A percentile compares a stretch with the other conserved stretches of the same genome.
Conservation (phyloP, 805 yeast genomes). For the Suhomyces sp. region DNA sequence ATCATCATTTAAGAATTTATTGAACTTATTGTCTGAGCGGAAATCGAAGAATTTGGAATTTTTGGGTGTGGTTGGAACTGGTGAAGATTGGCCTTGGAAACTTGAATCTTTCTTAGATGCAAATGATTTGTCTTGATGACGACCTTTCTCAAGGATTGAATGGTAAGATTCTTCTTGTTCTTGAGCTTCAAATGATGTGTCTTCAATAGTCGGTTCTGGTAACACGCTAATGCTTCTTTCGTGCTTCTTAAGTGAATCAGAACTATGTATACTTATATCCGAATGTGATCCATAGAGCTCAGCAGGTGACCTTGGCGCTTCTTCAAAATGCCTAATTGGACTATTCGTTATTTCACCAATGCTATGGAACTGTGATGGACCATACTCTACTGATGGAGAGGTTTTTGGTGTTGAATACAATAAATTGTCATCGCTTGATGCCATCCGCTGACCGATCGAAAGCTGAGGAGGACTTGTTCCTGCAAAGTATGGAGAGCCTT, state of each 20-base stretch:
- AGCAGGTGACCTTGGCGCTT: background rate
- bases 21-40: conserved; percentile 12
- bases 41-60: conserved; percentile 7
- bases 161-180: background rate
- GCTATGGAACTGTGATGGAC: background rate
- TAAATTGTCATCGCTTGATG: conserved; percentile 3
- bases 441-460: background rate
- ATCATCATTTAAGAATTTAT: conserved; percentile 18
- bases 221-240: conserved; percentile 7
- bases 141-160: background rate
- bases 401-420: conserved; percentile 1
- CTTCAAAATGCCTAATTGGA: background rate
- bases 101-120: background rate
- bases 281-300: conserved; percentile 1
- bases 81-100: conserved; percentile 1
- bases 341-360: background rate
- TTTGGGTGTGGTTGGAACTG: conserved; percentile 6
- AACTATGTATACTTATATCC: background rate
- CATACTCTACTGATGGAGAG: conserved; percentile 2
- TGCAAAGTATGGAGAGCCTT: no score
- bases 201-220: conserved; percentile 15
- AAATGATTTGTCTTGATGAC: background rate
- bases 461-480: background rate
- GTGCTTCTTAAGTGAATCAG: conserved; percentile 2
- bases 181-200: conserved; percentile 2